Percentiles rank a stretch among this genome's conserved stretches.
phyloP scores from a whole-genome alignment of 176 grass and related monocot genomes.

The Oryza australiensis region DNA sequence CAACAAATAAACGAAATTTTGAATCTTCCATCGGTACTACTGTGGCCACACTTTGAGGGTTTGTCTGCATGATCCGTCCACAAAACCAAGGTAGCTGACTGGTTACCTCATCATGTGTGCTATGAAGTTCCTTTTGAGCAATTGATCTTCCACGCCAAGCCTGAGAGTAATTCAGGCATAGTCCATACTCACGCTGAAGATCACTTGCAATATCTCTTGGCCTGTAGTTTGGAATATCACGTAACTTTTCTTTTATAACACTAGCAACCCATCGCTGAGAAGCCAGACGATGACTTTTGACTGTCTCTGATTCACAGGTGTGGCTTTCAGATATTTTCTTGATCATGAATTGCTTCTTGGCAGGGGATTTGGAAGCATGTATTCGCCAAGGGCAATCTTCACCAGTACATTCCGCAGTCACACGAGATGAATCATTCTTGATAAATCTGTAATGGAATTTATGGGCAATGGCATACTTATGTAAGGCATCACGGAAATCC shows the following conservation, averaged over 20 bases:
- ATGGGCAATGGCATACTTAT: constrained; percentile 93
- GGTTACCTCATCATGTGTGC: constrained; percentile 75
- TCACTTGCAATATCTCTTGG: constrained; percentile 92
- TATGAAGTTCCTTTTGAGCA: constrained; percentile 88
- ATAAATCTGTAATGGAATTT: constrained; percentile 90
- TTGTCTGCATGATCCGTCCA: constrained; percentile 78
- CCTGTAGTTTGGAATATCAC: constrained; percentile 79
- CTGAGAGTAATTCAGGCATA: constrained; percentile 89
- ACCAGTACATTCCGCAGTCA: constrained; percentile 81
- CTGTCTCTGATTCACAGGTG: constrained; percentile 79
- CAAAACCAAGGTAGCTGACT: constrained; percentile 91
- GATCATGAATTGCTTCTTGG: constrained; percentile 80
- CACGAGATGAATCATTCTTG: constrained; percentile 84
- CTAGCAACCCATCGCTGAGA: constrained; percentile 93
- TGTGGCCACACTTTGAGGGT: constrained; percentile 83
- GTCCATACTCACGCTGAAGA: constrained; percentile 81
- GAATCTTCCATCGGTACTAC: constrained; percentile 73
- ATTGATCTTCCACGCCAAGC: constrained; percentile 93
- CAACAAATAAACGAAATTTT: constrained; percentile 83
- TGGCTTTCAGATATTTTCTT: constrained; percentile 93
- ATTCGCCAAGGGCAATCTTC: constrained; percentile 89
- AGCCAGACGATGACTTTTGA: constrained; percentile 77
- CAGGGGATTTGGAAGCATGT: constrained; percentile 77
- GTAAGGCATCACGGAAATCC: constrained; percentile 84
- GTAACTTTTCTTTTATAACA: constrained; percentile 97